Evolutionary conservation across 2,329 filamentous ascomycete species (phyloP), one percentile per base, ranked within the genome.

Genomic region (Paracamarosporium sp.): DNA sequence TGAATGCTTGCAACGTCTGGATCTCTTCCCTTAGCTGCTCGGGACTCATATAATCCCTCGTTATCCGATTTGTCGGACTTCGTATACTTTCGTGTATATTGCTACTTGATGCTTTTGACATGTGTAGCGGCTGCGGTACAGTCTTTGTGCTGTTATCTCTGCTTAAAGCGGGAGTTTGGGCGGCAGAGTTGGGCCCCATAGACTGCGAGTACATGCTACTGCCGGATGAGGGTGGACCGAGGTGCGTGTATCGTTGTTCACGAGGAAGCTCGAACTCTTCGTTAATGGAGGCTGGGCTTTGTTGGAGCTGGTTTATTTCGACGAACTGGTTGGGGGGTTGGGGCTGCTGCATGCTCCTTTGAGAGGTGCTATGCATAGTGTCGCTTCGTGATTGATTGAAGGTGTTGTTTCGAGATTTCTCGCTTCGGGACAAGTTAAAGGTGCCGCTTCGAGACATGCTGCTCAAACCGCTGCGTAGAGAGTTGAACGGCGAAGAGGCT

Each of bases 401-500:
- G 25, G 43, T 40, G 20, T 38, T 35, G 27, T 22, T 33, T 17
- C 28, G 36, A 31, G 50, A 43, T 25, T 24, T 44, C 13, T 43
- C 50, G 15, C 27, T 28, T 45, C 30, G 22, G 27, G 38, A 36
- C 24, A 36, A 27, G 22, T 28, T 57, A 38, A 52, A 45, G 17
- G 53, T 53, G 27, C 50, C 45, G 28, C 44, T 36, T 35, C 59
- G 55, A 35, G 57, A 59, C n/a, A 54, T 51, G 50, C 13, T 47
- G 55, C 56, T 15, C 35, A 50, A n/a, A 40, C 46, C 52, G 41
- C 55, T 30, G 25, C 59, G 45, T 30, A 60, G 40, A 38, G 58
- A 41, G 50, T 62, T 36, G 53, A 62, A 59, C 3, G 63, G 63
- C 4, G 57, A 58, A 2, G 63, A 62, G 15, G 64, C 59, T 41